Base-by-base conservation (phyloP, 2,329 filamentous ascomycete genomes). In the Pleurostoma richardsiae region DNA sequence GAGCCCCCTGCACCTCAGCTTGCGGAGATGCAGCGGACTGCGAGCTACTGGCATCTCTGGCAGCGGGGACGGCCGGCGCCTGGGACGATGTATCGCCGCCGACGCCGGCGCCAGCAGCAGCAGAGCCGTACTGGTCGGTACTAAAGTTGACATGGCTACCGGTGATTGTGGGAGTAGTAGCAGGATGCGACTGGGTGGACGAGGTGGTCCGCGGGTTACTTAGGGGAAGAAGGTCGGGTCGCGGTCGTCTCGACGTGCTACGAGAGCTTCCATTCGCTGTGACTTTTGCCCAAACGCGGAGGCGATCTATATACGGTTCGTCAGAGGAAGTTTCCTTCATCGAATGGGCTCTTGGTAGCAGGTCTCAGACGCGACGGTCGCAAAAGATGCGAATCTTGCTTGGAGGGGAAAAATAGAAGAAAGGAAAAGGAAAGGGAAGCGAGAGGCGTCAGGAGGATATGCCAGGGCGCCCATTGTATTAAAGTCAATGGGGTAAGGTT, bases 291-390 rank as follows among this genome's bases (percentile, higher is more conserved):
- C 71, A 74, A 68, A 74, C 77, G 71, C 71, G 71, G 70, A 73
- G 71, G 71, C 70, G 72, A 73, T 78, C 72, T 79, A 70, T 71
- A 64, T 72, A 69, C 65, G 74, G 70, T 61, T 70, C 64, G 54
- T 76, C 70, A 68, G 74, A 65, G 56, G 70, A 78, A 68, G 68
- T 67, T 75, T 80, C 69, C 76, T 79, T 82, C 79, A 83, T 83
- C 78, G 79, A 82, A 72, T 59, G 67, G 70, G 64, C 58, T 50
- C 55, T 56, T 44, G 40, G 48, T 53, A 44, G 47, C 47, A 41
- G 31, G 26, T 29, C 42, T 41, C 26, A 39, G 43, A 45, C 46
- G 40, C 59, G 39, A 28, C 33, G 28, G n/a, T 42, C 26, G 38
- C 31, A 33, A 42, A 43, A 47, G 47, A 43, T 47, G 38, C n/a